Percentiles rank a stretch among this genome's conserved stretches.
Conservation (phyloP, 1,284 basidiomycete genomes). For the Ganoderma resinaceum region DNA sequence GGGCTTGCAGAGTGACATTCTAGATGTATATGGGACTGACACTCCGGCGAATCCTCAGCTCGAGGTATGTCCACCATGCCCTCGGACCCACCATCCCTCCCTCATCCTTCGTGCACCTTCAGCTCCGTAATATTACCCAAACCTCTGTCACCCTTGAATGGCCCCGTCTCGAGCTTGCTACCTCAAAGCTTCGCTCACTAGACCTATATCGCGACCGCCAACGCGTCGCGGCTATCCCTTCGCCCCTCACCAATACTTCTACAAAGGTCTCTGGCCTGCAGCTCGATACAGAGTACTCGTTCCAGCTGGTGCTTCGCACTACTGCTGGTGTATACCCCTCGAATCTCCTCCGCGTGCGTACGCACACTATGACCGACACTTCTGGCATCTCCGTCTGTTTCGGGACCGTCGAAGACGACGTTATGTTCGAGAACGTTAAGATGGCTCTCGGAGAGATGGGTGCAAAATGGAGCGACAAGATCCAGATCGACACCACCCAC, state of each 20-base stretch:
- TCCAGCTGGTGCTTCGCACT: conserved; percentile 91
- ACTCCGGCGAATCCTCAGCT: conserved; percentile 79
- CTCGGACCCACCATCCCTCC: background rate
- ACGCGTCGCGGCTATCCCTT: conserved; percentile 86
- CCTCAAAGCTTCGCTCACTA: conserved; percentile 83
- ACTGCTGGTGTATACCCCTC: conserved; percentile 90
- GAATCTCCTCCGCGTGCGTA: conserved; percentile 81
- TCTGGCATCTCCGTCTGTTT: conserved; percentile 94
- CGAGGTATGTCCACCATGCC: conserved; percentile 52
- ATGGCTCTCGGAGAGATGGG: conserved; percentile 82
- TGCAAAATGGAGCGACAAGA: conserved; percentile 89
- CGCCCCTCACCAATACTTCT: conserved; percentile 81
- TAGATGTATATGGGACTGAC: conserved; percentile 74
- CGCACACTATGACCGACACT: conserved; percentile 93
- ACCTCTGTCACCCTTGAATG: conserved; percentile 95
- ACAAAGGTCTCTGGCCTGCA: conserved; percentile 92
- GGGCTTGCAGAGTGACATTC: conserved; percentile 81
- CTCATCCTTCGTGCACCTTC: conserved; percentile 26
- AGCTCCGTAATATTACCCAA: conserved; percentile 94
- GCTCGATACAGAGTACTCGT: conserved; percentile 88
- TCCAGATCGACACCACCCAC: conserved; percentile 97
- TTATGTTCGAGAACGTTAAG: conserved; percentile 81
- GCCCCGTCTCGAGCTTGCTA: conserved; percentile 86
- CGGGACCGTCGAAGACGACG: conserved; percentile 82
- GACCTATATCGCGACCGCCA: conserved; percentile 93